A percentile compares a stretch with the other conserved stretches of the same genome.
These are phyloP conservation scores for Sporopachydermia cereana DNA, from an alignment of 1,139 yeast genomes.

Conservation along the genomic window DNA sequence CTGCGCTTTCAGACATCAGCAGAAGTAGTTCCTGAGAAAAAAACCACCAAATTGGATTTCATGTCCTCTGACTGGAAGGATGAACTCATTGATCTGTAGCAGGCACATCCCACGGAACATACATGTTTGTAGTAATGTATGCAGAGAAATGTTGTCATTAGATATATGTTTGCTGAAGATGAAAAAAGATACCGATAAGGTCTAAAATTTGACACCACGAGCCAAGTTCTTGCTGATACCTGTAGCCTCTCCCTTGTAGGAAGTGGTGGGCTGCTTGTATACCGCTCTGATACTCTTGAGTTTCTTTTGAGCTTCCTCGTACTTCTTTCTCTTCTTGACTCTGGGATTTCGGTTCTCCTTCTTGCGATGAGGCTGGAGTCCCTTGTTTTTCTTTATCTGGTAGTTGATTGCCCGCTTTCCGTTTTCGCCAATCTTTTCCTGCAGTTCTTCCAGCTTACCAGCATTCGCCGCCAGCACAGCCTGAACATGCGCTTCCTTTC, in stretches of 20 bases:
- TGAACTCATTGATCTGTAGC: no score
- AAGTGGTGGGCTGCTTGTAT: conserved; percentile 65
- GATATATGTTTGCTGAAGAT: no score
- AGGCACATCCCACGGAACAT: no score
- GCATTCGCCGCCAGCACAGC: conserved; percentile 78
- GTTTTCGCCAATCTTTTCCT: conserved; percentile 54
- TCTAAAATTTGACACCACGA: conserved; percentile 72
- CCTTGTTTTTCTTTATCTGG: conserved; percentile 90
- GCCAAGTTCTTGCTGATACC: conserved; percentile 94
- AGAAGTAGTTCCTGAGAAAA: no score
- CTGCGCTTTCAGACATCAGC: no score
- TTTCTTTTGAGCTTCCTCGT: conserved; percentile 90
- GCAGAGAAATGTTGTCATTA: no score
- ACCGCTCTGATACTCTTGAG: conserved; percentile 84
- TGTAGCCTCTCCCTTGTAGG: conserved; percentile 89
- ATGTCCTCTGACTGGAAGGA: no score
- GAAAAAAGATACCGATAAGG: no score
- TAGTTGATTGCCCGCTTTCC: conserved; percentile 93
- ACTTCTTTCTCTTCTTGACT: conserved; percentile 96
- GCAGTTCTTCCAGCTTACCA: conserved; percentile 66
- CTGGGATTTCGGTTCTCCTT: conserved; percentile 92
- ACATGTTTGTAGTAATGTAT: no score
- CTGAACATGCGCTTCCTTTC: conserved; percentile 53
- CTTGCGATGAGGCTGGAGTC: conserved; percentile 84
- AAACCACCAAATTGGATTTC: no score